Evolutionary conservation across 2,329 filamentous ascomycete genomes (phyloP).

Genomic region (Fusarium circinatum): DNA sequence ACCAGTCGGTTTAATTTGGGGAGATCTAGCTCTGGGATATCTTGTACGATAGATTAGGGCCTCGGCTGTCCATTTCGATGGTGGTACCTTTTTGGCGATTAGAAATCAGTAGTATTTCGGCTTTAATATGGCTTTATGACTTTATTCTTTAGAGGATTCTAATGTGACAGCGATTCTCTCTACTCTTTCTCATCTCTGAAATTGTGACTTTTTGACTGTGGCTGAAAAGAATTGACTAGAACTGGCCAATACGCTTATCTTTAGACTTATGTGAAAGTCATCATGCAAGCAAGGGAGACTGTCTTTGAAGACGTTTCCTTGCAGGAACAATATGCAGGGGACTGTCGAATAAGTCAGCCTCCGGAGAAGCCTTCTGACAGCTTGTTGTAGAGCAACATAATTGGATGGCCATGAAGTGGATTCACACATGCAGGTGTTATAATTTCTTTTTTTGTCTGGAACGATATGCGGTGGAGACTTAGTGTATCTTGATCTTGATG

Average conservation of each 20-base stretch:
- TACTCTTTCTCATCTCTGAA: neutral
- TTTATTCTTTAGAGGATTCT: neutral
- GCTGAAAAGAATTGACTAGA: neutral
- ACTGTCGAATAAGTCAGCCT: neutral
- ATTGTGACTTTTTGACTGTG: neutral
- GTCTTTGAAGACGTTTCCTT: neutral
- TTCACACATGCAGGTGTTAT: neutral
- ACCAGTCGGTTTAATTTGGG: conserved; percentile 24
- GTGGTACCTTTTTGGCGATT: conserved; percentile 36
- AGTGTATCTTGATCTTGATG: neutral
- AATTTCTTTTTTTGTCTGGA: neutral
- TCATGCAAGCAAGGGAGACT: neutral
- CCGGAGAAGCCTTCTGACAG: neutral
- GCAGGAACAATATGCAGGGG: neutral
- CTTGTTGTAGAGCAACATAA: neutral
- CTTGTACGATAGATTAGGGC: conserved; percentile 21
- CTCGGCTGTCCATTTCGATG: conserved; percentile 28
- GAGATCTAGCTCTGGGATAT: conserved; percentile 20
- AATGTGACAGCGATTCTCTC: neutral
- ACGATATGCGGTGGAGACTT: neutral
- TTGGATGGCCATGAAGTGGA: neutral
- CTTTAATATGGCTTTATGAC: conserved; percentile 38
- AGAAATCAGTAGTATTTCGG: conserved; percentile 37
- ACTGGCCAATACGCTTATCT: neutral
- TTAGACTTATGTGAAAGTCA: neutral